Base-by-base conservation (phyloP, 1,284 basidiomycete genomes). In the Anthracocystis setariae region DNA sequence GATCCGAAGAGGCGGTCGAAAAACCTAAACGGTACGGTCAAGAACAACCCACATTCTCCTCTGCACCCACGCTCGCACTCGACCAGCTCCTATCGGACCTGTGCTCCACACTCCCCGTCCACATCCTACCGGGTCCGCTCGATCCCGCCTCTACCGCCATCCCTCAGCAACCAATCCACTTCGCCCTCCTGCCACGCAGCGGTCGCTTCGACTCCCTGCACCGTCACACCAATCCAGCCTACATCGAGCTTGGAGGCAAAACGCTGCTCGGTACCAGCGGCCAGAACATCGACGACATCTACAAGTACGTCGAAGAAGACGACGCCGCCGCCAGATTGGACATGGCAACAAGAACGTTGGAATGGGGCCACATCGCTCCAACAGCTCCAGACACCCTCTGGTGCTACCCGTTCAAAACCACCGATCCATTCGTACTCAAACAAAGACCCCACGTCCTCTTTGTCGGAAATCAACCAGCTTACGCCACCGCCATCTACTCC, bases 371-470 rank as follows among this genome's bases (percentile, higher is more conserved):
- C 84, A 88, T 97, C 76, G 95, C 96, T 10, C 96, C 96, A 0
- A 98, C 95, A 1, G 94, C 95, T 13, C 96, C 96, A 13, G 96
- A 99, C 84, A 99, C 96, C 1, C 87, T 99, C 1, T 98, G 87
- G 94, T 97, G 95, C 80, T 95, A 97, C 82, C 96, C 96, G 9
- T 98, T 92, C 85, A 89, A 91, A 50, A 87, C 89, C 37, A 85
- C 86, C 9, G 96, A 99, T 82, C 96, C 96, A 0, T 98, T 99
- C 84, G 87, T 97, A 57, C 86, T 99, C 38, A 83, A 86, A 24
- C 87, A 90, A 78, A 90, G 92, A 8, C 96, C 96, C 9, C 89
- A 97, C 81, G 84, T 98, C 32, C 95, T 96, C 81, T 86, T 96
- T 68, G 86, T 96, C n/a, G 95, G 96, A 23, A 93, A 93, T 72